Evolutionary conservation across 495 filamentous ascomycete species (phyloP).

Genomic region (Staphylotrichum tortipilum): DNA sequence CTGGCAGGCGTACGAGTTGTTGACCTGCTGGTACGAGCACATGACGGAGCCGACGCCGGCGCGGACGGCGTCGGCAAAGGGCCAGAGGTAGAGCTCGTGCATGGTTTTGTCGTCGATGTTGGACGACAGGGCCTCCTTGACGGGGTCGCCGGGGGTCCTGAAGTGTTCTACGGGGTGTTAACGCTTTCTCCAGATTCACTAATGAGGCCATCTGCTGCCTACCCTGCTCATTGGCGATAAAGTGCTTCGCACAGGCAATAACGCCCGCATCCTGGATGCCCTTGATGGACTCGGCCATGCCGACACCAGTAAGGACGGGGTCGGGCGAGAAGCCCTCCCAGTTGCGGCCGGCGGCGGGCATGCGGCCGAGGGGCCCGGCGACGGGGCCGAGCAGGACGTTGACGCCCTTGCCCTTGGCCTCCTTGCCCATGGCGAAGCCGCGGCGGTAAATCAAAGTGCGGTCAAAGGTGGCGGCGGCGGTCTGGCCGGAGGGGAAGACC

Average conservation of each 20-base stretch:
- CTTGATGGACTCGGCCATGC: constrained; percentile 64
- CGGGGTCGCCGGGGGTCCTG: constrained; percentile 63
- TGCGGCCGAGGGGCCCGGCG: constrained; percentile 72
- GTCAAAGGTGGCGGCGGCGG: constrained; percentile 72
- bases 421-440: constrained; percentile 70
- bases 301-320: constrained; percentile 65
- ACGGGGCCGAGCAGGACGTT: constrained; percentile 85
- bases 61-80: constrained; percentile 35
- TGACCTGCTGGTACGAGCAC: constrained; percentile 92
- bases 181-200: background rate
- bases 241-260: constrained; percentile 79
- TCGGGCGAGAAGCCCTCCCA: constrained; percentile 80
- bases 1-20: constrained; percentile 77
- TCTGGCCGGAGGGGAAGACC: constrained; percentile 74
- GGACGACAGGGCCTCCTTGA: constrained; percentile 57
- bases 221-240: constrained; percentile 59
- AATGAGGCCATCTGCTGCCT: background rate
- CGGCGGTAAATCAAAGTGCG: constrained; percentile 61
- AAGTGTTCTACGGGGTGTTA: constrained; percentile 58
- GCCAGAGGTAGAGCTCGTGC: constrained; percentile 91
- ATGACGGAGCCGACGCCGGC: constrained; percentile 75
- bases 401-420: constrained; percentile 74
- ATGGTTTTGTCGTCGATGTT: constrained; percentile 92
- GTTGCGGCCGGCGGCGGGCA: constrained; percentile 74
- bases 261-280: constrained; percentile 78